Evolutionary conservation across 1,284 basidiomycete genomes (phyloP).

Genomic region (Boletus smithii): DNA sequence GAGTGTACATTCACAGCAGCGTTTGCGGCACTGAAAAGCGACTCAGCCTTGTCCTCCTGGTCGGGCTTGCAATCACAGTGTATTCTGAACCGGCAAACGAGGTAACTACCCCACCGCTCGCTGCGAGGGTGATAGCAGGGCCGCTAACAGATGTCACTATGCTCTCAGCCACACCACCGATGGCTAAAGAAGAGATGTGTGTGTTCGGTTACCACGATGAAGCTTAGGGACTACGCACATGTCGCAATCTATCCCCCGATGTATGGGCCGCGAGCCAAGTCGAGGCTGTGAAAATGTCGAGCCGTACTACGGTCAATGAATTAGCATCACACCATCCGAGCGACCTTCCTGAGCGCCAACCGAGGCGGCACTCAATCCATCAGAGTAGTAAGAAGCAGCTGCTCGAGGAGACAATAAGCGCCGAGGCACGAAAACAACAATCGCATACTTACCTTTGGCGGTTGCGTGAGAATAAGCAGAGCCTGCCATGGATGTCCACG

Average conservation of each 20-base stretch:
- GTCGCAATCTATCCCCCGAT: no score
- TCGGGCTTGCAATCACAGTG: conserved; percentile 25
- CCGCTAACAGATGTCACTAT: conserved; percentile 48
- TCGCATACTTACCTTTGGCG: no score
- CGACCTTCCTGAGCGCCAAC: conserved; percentile 18
- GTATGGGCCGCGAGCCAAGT: conserved; percentile 14
- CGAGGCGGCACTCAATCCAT: no score
- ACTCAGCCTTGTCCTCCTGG: background rate
- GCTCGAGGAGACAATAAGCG: background rate
- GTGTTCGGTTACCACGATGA: no score
- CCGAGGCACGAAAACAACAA: no score
- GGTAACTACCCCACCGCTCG: conserved; percentile 37
- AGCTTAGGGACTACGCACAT: no score
- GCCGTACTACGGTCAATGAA: background rate
- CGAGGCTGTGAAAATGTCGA: conserved; percentile 17
- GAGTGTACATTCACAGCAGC: conserved; percentile 9
- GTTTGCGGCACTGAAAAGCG: conserved; percentile 12
- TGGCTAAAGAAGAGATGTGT: no score
- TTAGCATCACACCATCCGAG: conserved; percentile 13
- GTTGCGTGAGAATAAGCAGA: conserved; percentile 22
- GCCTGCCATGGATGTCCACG: conserved; percentile 11
- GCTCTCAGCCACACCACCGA: conserved; percentile 32
- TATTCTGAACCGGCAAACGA: conserved; percentile 39
- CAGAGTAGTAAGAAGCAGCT: conserved; percentile 19
- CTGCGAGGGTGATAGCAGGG: conserved; percentile 50